Percentiles rank a stretch among this genome's conserved stretches.
These are phyloP conservation scores for Boletus semigastroideus DNA, from an alignment of 1,284 basidiomycete species.

Conservation along the genomic window DNA sequence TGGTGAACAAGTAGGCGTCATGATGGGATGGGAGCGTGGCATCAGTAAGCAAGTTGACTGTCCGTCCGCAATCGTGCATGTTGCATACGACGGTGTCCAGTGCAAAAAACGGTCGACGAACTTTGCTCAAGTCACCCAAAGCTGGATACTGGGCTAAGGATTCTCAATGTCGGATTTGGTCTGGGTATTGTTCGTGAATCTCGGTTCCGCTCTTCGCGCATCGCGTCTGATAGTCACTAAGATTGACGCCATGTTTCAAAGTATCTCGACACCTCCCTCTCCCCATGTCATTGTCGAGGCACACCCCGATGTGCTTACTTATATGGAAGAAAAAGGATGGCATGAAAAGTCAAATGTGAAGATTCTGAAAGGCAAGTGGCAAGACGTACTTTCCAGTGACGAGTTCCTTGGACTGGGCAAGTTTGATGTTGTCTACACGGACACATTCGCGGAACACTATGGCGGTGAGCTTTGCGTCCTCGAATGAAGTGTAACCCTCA, in stretches of 20 bases:
- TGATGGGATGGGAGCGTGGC: conserved; percentile 93
- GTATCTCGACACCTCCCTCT: conserved; percentile 55
- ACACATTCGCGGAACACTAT: conserved; percentile 93
- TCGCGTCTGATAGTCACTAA: conserved; percentile 35
- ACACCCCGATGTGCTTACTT: conserved; percentile 85
- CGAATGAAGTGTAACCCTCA: not conserved
- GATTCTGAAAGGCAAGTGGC: conserved; percentile 91
- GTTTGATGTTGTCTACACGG: conserved; percentile 93
- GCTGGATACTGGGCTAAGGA: conserved; percentile 50
- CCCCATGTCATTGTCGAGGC: conserved; percentile 94
- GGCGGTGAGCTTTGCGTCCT: conserved; percentile 43
- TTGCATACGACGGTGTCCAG: conserved; percentile 38
- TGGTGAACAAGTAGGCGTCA: conserved; percentile 78
- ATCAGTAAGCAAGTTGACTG: conserved; percentile 57
- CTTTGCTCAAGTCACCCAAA: conserved; percentile 58
- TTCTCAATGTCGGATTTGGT: conserved; percentile 94
- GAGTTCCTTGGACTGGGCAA: conserved; percentile 58
- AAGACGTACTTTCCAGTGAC: conserved; percentile 70
- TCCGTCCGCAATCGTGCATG: not conserved
- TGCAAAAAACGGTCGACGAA: conserved; percentile 66
- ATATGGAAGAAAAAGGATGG: conserved; percentile 78
- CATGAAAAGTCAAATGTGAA: conserved; percentile 74
- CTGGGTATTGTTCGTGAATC: conserved; percentile 77
- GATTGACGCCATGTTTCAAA: conserved; percentile 86
- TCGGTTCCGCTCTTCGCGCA: not conserved